A percentile compares a stretch with the other conserved stretches of the same genome.
phyloP scores from a whole-genome alignment of 139 green algal genomes.

The Parachlorella kessleri region DNA sequence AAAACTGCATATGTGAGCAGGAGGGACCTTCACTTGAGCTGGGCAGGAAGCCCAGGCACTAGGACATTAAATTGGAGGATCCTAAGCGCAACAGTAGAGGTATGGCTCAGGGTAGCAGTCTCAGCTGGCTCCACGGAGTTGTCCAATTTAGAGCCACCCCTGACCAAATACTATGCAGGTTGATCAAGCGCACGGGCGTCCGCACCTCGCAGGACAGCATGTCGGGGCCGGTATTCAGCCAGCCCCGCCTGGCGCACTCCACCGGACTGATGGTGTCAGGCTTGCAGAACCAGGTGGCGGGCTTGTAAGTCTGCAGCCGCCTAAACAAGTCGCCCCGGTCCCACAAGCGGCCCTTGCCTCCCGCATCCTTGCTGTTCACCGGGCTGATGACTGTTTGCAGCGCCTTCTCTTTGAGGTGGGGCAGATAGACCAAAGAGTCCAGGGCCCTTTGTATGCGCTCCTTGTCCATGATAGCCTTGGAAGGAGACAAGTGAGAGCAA shows the following conservation, averaged over 20 bases:
- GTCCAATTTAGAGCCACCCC: not conserved
- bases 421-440: slow-evolving; percentile 46
- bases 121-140: not conserved
- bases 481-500: too few species aligned
- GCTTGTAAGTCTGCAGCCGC: slow-evolving; percentile 68
- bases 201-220: slow-evolving; percentile 63
- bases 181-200: not conserved
- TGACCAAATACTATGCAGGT: not conserved
- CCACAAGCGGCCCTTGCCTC: slow-evolving; percentile 49
- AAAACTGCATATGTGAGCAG: slow-evolving; percentile 35
- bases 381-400: not conserved
- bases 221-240: slow-evolving; percentile 64
- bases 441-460: slow-evolving; percentile 39
- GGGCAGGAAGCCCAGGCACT: too few species aligned
- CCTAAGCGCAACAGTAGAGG: not conserved
- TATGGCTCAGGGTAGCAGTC: not conserved
- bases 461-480: too few species aligned
- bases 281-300: slow-evolving; percentile 78
- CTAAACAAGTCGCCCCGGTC: slow-evolving; percentile 64
- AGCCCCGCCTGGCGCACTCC: slow-evolving; percentile 66
- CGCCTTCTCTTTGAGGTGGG: slow-evolving; percentile 21
- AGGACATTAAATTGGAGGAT: not conserved
- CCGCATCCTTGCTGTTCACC: not conserved
- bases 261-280: slow-evolving; percentile 54
- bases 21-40: too few species aligned